A percentile compares a stretch with the other conserved stretches of the same genome.
These are phyloP conservation scores for Williopsis jadinii DNA, from an alignment of 1,139 yeast species.

Conservation along the genomic window DNA sequence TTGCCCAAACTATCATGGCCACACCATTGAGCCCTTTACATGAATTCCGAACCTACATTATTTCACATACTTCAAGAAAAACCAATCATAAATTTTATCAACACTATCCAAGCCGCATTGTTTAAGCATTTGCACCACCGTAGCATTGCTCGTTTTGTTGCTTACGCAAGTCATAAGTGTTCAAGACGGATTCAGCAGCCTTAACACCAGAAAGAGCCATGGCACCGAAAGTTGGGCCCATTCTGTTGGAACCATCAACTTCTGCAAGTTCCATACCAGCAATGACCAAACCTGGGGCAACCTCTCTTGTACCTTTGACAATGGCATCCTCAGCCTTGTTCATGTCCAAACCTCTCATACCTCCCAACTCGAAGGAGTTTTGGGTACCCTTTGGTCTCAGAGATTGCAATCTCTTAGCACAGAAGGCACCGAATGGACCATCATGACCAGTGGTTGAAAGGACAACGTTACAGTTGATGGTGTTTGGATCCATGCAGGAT, in stretches of 20 bases:
- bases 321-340: constrained; percentile 3
- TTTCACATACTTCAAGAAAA: too few species aligned
- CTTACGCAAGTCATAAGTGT: constrained; percentile 1
- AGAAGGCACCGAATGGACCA: constrained; percentile 2
- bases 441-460: constrained; percentile 2
- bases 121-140: not conserved
- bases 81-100: too few species aligned
- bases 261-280: constrained; percentile 2
- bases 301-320: constrained; percentile 2
- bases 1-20: too few species aligned
- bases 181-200: constrained; percentile 2
- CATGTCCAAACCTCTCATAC: constrained; percentile 2
- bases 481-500: constrained; percentile 2
- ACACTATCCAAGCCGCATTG: too few species aligned
- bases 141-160: constrained; percentile 1
- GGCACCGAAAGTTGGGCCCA: constrained; percentile 3
- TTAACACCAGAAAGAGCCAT: constrained; percentile 2
- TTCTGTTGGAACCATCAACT: constrained; percentile 3
- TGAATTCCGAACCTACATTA: too few species aligned
- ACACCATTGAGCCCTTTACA: too few species aligned
- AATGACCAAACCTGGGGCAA: constrained; percentile 1
- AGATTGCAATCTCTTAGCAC: constrained; percentile 1
- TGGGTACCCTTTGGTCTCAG: constrained; percentile 1
- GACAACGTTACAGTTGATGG: constrained; percentile 2
- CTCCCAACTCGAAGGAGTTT: constrained; percentile 1